Base-by-base conservation (phyloP, 768 basidiomycete genomes). In the Serpula lacrymans region DNA sequence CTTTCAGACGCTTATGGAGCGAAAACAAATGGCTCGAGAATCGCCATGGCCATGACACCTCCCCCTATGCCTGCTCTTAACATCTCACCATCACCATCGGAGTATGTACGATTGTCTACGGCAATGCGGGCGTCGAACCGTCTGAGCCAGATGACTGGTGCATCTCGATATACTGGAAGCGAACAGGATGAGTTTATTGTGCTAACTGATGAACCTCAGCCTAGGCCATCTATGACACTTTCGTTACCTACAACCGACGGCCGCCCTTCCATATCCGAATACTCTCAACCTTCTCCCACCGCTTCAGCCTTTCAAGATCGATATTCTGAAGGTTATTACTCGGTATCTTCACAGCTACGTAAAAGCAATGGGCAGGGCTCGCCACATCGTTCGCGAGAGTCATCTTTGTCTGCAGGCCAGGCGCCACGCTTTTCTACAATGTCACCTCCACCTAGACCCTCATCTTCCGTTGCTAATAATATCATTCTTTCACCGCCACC, bases 231-330 rank as follows among this genome's bases (percentile, higher is more conserved):
- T 2, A 59, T 79, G 44, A 68, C 75, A 14, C 48, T 78, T 33
- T 81, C 81, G 17, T 58, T 74, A 3, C 54, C 59, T 55, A 48
- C 71, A 60, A 46, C 50, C 13, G 55, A 58, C 10, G 51, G 53
- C 13, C 70, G 81, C 28, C 75, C 67, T 3, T 84, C 84, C 14
- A 48, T 80, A 21, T 85, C 84, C 10, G 76, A 80, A 39, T 82
- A 83, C 56, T 81, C 83, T 8, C 78, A 80, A 47, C 70, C 75
- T 4, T 88, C 86, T 8, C 87, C 86, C 2, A 84, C 85, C 3
- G 79, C 72, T 5, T 88, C 86, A n/a, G 84, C 82, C n/a, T 89
- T 89, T 63, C 76, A 78, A 20, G 84, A 86, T 49, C 76, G 60
- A 38, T 58, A 49, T 51, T 64, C 62, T 1, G 55, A 62, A 6